These are phyloP conservation scores for Hyphodiscus sp. DNA, from an alignment of 2,329 filamentous ascomycete species.

Conservation along the genomic window DNA sequence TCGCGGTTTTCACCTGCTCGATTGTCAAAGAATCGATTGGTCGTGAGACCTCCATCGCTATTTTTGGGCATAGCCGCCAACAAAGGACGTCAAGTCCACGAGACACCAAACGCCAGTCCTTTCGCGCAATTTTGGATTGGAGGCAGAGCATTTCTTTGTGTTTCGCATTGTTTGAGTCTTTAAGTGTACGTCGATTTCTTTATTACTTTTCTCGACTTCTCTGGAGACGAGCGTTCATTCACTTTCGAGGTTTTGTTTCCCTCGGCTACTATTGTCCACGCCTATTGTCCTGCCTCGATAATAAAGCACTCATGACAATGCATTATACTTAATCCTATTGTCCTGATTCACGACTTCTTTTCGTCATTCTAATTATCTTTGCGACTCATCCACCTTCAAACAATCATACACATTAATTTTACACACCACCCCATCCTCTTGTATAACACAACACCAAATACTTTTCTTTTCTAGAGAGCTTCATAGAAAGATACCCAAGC, in stretches of 20 bases:
- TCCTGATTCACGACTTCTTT: conserved; percentile 13
- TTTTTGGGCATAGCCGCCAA: conserved; percentile 24
- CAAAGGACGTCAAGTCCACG: conserved; percentile 24
- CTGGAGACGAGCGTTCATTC: conserved; percentile 6
- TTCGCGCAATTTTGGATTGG: conserved; percentile 17
- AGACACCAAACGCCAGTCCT: conserved; percentile 5
- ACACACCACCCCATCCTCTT: neutral
- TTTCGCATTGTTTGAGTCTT: conserved; percentile 14
- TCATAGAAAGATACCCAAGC: conserved; percentile 16
- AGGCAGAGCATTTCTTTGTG: conserved; percentile 22
- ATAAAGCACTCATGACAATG: conserved; percentile 15
- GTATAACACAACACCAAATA: neutral
- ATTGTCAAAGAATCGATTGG: conserved; percentile 22
- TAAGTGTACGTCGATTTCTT: conserved; percentile 19
- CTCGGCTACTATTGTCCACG: conserved; percentile 6
- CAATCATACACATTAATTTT: conserved; percentile 5
- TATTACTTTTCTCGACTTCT: conserved; percentile 1
- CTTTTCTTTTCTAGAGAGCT: conserved; percentile 1
- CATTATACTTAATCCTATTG: conserved; percentile 2
- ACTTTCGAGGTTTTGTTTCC: conserved; percentile 12
- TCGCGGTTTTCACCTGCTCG: conserved; percentile 14
- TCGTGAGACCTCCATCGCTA: conserved; percentile 18
- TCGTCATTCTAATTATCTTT: conserved; percentile 5
- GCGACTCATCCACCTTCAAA: conserved; percentile 4
- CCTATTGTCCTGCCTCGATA: conserved; percentile 20